Evolutionary conservation across 108 stramenopile species (phyloP), one percentile per base, ranked within the genome.

Genomic region (Skeletonema potamos): DNA sequence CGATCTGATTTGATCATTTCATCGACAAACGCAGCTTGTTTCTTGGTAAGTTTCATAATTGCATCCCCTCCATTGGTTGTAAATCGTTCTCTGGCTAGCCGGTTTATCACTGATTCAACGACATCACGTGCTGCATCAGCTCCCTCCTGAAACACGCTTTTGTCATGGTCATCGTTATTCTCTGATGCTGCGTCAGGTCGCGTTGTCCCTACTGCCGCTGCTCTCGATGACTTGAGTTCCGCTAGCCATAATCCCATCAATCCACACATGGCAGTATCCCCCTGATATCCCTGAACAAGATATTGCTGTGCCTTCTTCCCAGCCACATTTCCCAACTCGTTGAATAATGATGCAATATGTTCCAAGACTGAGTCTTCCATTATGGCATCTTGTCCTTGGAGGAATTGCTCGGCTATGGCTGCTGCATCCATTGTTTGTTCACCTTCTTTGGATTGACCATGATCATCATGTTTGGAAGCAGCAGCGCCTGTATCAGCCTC

Each of bases 1-100:
- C 89, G 78, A 30, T 76, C 72, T 11, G 88, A 90, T 7, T 80
- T 75, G 74, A 95, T 92, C 91, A 95, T 95, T n/a, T 89, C 87
- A 37, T 86, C 88, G 51, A 95, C 68, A 77, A 95, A 95, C 12
- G 78, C 83, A 17, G 74, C 87, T 46, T 92, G 83, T 10, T 75
- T 68, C 70, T 88, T 92, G n/a, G 79, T 68, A 3, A 95, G 69
- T n/a, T 71, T 60, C 24, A 95, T 61, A 58, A 95, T 92, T 30
- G 68, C 81, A 65, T 92, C 88, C 0, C 89, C 91, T 5, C 77
- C 83, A 41, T 74, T 77, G 30, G 86, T 84, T 8, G 89, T 89
- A 66, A 95, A 95, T 26, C 87, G 78, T 72, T 92, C 89, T 62
- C 86, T 86, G 17, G 81, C 88, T 54, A 92, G 80, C 28, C 77